These are phyloP conservation scores for Aschersonia sp. DNA, from an alignment of 2,329 filamentous ascomycete genomes.

Conservation along the genomic window DNA sequence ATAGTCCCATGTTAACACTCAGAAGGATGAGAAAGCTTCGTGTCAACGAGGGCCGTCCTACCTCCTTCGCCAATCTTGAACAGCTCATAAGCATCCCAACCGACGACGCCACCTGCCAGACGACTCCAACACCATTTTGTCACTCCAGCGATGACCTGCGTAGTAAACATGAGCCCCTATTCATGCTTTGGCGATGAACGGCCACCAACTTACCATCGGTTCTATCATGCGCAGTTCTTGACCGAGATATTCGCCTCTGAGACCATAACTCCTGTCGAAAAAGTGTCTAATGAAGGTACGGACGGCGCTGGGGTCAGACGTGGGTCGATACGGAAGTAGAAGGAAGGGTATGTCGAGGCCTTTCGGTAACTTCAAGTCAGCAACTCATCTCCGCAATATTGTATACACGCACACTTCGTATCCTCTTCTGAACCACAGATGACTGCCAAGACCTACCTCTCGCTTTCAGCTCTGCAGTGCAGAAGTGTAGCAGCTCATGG, in stretches of 20 bases:
- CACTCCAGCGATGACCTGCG: constrained; percentile 77
- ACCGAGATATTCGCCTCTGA: constrained; percentile 55
- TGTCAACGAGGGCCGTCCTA: constrained; percentile 21
- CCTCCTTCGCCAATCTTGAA: constrained; percentile 91
- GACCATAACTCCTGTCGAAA: constrained; percentile 56
- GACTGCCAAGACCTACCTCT: constrained; percentile 51
- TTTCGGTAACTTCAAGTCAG: constrained; percentile 17
- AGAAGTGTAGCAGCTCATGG: constrained; percentile 70
- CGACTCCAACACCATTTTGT: constrained; percentile 98
- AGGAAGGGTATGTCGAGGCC: constrained; percentile 85
- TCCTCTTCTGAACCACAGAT: neutral
- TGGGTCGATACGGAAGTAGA: constrained; percentile 84
- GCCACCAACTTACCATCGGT: constrained; percentile 57
- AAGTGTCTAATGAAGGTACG: constrained; percentile 88
- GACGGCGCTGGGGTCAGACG: constrained; percentile 80
- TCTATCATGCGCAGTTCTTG: constrained; percentile 89
- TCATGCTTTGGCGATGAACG: neutral
- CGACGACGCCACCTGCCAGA: constrained; percentile 78
- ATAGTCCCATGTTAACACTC: too few relatives aligned
- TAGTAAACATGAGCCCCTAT: neutral
- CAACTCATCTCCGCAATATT: neutral
- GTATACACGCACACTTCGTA: neutral
- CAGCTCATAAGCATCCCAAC: constrained; percentile 93
- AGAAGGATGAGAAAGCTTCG: neutral
- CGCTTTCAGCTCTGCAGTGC: constrained; percentile 83